phyloP scores from a whole-genome alignment of 2,329 filamentous ascomycete species.

The Whalleya microplaca region DNA sequence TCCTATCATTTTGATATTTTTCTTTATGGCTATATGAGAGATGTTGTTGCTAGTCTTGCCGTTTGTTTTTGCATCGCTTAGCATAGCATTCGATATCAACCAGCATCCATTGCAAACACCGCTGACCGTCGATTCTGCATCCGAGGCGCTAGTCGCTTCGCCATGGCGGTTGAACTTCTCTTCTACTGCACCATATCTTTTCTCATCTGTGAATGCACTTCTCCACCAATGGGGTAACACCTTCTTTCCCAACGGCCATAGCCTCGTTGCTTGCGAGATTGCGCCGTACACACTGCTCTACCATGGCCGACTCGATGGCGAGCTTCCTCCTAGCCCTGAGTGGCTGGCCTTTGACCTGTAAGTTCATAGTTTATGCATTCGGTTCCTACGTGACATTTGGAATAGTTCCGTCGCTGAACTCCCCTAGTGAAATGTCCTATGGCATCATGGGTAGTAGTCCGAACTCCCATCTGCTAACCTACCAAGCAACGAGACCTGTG shows the following conservation, averaged over 20 bases:
- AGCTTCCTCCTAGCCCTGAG: constrained; percentile 50
- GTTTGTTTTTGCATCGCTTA: too few relatives aligned
- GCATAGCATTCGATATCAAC: too few relatives aligned
- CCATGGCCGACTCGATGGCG: constrained; percentile 48
- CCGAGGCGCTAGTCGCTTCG: not conserved
- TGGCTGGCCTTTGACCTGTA: constrained; percentile 55
- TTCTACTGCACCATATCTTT: constrained; percentile 51
- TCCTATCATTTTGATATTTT: too few relatives aligned
- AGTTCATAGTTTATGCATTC: constrained; percentile 10
- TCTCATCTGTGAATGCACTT: constrained; percentile 50
- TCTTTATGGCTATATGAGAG: too few relatives aligned
- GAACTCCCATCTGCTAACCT: constrained; percentile 51
- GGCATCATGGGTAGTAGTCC: constrained; percentile 52
- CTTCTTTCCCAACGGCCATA: constrained; percentile 54
- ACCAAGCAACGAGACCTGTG: constrained; percentile 48
- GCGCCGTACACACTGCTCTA: constrained; percentile 52
- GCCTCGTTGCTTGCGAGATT: constrained; percentile 49
- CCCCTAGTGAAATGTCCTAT: constrained; percentile 52
- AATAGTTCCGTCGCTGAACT: too few relatives aligned
- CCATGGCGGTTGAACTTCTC: constrained; percentile 48
- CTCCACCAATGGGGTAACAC: constrained; percentile 56
- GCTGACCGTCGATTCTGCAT: too few relatives aligned
- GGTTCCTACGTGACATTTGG: too few relatives aligned
- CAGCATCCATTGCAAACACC: too few relatives aligned
- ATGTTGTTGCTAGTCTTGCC: too few relatives aligned